These are phyloP conservation scores for Zoysia matrella DNA, from an alignment of 202 grass and related monocot genomes.

Conservation along the genomic window DNA sequence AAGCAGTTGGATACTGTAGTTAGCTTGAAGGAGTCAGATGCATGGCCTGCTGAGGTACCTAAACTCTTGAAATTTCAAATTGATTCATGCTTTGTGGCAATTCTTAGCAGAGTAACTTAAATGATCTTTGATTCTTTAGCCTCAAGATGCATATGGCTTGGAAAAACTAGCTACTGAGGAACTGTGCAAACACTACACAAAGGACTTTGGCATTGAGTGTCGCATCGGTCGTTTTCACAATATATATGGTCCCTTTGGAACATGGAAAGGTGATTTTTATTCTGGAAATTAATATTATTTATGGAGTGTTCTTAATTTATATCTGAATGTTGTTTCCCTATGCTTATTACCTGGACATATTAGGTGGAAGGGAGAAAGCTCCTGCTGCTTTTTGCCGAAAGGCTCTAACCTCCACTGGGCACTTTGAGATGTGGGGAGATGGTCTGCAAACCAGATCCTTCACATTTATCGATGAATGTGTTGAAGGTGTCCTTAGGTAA, in stretches of 20 bases:
- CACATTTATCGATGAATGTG: slow-evolving; percentile 68
- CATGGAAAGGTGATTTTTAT: slow-evolving; percentile 82
- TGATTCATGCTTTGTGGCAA: slow-evolving; percentile 16
- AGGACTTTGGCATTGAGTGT: slow-evolving; percentile 24
- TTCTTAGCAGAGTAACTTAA: not conserved
- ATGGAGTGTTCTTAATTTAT: slow-evolving; percentile 6
- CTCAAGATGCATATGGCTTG: slow-evolving; percentile 98
- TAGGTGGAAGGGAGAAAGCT: slow-evolving; percentile 84
- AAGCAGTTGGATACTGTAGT: slow-evolving; percentile 90
- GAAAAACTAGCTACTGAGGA: slow-evolving; percentile 97
- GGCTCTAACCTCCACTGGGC: slow-evolving; percentile 67
- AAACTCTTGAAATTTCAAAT: not conserved
- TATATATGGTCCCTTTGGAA: slow-evolving; percentile 96
- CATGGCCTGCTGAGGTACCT: slow-evolving; percentile 89
- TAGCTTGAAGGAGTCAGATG: slow-evolving; percentile 92
- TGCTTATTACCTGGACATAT: slow-evolving; percentile 15
- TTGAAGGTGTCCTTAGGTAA: slow-evolving; percentile 42
- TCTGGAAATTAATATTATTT: slow-evolving; percentile 4
- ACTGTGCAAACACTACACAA: slow-evolving; percentile 98
- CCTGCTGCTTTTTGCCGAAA: slow-evolving; percentile 92
- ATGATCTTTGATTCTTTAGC: slow-evolving; percentile 45
- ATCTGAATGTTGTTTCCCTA: slow-evolving; percentile 8
- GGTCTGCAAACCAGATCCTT: slow-evolving; percentile 88
- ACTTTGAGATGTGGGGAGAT: slow-evolving; percentile 93
- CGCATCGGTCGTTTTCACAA: slow-evolving; percentile 92